Percentiles rank a stretch among this genome's conserved stretches.
phyloP scores from a whole-genome alignment of 768 basidiomycete species.

The Termitomyces sp. region DNA sequence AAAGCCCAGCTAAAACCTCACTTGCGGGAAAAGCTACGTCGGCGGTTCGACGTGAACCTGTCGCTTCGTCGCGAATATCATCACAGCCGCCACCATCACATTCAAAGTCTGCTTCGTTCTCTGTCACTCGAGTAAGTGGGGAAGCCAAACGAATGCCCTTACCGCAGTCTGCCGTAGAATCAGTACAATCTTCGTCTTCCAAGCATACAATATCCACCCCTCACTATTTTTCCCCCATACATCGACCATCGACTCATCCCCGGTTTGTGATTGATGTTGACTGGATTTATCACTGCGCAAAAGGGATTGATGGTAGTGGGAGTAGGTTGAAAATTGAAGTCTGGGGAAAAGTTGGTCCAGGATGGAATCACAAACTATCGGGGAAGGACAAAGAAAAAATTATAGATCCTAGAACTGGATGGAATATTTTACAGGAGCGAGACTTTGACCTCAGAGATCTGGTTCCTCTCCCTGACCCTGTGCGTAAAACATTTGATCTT shows the following conservation, averaged over 20 bases:
- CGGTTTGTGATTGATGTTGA: constrained; percentile 55
- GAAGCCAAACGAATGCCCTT: constrained; percentile 10
- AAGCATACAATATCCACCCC: constrained; percentile 29
- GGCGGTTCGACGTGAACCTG: constrained; percentile 17
- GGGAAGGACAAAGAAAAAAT: constrained; percentile 40
- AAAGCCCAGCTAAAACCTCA: constrained; percentile 14
- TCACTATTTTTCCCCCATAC: constrained; percentile 74
- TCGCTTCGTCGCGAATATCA: constrained; percentile 9
- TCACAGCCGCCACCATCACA: constrained; percentile 11
- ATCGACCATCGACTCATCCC: constrained; percentile 82
- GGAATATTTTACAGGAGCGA: constrained; percentile 69
- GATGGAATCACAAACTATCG: constrained; percentile 20
- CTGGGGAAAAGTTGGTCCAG: constrained; percentile 43
- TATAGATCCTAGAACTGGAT: constrained; percentile 25
- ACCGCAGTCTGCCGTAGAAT: constrained; percentile 8
- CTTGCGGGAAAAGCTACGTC: constrained; percentile 14
- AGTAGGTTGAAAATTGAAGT: constrained; percentile 49
- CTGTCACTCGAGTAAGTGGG: constrained; percentile 17
- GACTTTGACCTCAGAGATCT: constrained; percentile 54
- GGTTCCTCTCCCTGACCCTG: constrained; percentile 54
- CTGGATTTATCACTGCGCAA: constrained; percentile 45
- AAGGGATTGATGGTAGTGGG: constrained; percentile 48
- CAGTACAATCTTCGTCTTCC: constrained; percentile 11
- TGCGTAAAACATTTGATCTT: constrained; percentile 26
- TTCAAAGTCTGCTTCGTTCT: constrained; percentile 21